These are phyloP conservation scores for Pichia sp. DNA, from an alignment of 1,139 yeast species.

Conservation along the genomic window DNA sequence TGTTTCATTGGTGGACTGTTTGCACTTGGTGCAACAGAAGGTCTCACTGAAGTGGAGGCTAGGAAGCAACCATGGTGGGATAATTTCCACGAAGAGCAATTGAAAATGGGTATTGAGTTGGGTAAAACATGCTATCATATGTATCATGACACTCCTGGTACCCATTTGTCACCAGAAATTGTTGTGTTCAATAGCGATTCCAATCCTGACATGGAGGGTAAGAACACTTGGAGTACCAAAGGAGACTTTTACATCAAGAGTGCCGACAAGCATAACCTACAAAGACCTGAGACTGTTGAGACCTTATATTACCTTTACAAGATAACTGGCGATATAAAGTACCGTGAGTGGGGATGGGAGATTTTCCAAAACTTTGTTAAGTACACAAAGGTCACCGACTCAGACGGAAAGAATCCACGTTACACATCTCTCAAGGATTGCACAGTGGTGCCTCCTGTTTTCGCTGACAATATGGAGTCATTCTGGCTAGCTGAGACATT, in stretches of 20 bases:
- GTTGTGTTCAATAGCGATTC: conserved; percentile 57
- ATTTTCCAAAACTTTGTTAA: conserved; percentile 67
- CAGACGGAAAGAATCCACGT: conserved; percentile 44
- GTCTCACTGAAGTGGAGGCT: conserved; percentile 50
- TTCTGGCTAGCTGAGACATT: conserved; percentile 95
- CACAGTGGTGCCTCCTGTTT: conserved; percentile 41
- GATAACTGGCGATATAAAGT: conserved; percentile 72
- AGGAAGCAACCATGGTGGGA: conserved; percentile 39
- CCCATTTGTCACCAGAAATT: conserved; percentile 87
- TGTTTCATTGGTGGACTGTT: conserved; percentile 89
- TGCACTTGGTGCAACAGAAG: conserved; percentile 86
- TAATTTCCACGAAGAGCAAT: conserved; percentile 43
- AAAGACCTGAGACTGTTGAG: conserved; percentile 93
- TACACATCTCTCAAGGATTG: conserved; percentile 69
- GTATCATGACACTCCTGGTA: conserved; percentile 59
- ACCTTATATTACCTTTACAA: conserved; percentile 76
- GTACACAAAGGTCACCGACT: conserved; percentile 42
- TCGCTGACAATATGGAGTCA: conserved; percentile 76
- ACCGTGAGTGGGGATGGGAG: conserved; percentile 87
- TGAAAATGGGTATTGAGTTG: conserved; percentile 65
- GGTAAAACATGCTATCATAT: conserved; percentile 78
- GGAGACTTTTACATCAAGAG: conserved; percentile 54
- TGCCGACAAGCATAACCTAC: conserved; percentile 73
- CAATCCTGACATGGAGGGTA: conserved; percentile 13
- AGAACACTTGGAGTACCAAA: conserved; percentile 4